These are phyloP conservation scores for Neurospora tetrasperma DNA, from an alignment of 495 filamentous ascomycete species.

Conservation along the genomic window DNA sequence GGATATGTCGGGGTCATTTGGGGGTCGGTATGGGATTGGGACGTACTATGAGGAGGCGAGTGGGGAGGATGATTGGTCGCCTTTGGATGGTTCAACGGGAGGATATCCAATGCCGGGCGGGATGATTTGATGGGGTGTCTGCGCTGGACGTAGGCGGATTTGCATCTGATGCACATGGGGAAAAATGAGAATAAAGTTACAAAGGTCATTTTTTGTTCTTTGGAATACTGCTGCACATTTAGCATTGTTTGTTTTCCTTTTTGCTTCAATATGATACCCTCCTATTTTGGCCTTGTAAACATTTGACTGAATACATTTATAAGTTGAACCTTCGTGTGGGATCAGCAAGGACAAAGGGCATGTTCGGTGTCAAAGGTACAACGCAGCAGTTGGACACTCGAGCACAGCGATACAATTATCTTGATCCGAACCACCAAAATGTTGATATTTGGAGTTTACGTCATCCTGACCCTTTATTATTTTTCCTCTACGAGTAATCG, in stretches of 20 bases:
- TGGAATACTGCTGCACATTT: not conserved
- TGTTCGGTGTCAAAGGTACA: not conserved
- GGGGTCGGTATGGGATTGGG: not conserved
- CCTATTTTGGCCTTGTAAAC: not conserved
- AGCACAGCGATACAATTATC: not conserved
- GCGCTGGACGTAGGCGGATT: not conserved
- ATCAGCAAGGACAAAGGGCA: not conserved
- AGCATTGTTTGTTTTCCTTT: not conserved
- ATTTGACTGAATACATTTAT: not conserved
- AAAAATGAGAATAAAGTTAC: not conserved
- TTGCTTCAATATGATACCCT: not conserved
- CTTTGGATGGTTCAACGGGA: not conserved
- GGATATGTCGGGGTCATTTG: not conserved
- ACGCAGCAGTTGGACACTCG: not conserved
- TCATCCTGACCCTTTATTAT: not conserved
- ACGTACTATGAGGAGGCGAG: not conserved
- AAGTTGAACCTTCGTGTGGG: not conserved
- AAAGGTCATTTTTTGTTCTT: not conserved
- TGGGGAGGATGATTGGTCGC: not conserved
- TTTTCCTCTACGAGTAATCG: not conserved
- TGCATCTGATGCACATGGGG: not conserved
- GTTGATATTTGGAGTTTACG: not conserved
- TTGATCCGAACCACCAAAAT: not conserved
- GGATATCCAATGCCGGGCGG: not conserved
- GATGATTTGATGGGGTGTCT: not conserved